A percentile compares a stretch with the other conserved stretches of the same genome.
Conservation (phyloP, 1,284 basidiomycete species). For the Leccinum griseonigrum region DNA sequence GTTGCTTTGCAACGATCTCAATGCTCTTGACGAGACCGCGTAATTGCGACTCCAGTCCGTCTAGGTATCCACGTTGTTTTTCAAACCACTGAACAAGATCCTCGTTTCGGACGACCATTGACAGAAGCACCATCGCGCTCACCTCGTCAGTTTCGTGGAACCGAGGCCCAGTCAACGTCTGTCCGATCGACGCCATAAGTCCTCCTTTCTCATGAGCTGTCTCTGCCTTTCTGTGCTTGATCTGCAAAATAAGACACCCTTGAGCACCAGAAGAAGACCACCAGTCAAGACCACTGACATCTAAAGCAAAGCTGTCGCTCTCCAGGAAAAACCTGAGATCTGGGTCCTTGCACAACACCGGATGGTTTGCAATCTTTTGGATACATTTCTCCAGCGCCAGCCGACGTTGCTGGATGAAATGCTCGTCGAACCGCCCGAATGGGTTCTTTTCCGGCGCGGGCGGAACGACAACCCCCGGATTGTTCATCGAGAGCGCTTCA, state of each 20-base stretch:
- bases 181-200: slow-evolving; percentile 76
- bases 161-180: slow-evolving; percentile 75
- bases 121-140: slow-evolving; percentile 14
- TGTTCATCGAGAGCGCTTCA: slow-evolving; percentile 86
- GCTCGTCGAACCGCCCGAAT: slow-evolving; percentile 86
- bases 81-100: slow-evolving; percentile 79
- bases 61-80: slow-evolving; percentile 80
- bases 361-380: slow-evolving; percentile 85
- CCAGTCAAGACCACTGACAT: slow-evolving; percentile 47
- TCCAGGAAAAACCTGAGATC: slow-evolving; percentile 88
- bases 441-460: slow-evolving; percentile 95
- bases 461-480: slow-evolving; percentile 96
- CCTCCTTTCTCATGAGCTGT: slow-evolving; percentile 73
- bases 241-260: slow-evolving; percentile 43
- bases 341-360: slow-evolving; percentile 78
- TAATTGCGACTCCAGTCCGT: slow-evolving; percentile 87
- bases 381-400: slow-evolving; percentile 87
- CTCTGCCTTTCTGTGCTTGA: slow-evolving; percentile 83
- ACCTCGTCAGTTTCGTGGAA: slow-evolving; percentile 95
- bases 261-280: not conserved
- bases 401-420: slow-evolving; percentile 84
- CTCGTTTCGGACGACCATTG: not conserved
- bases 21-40: slow-evolving; percentile 85
- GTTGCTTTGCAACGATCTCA: slow-evolving; percentile 77
- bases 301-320: slow-evolving; percentile 80